phyloP scores from a whole-genome alignment of 1,139 yeast species.

The Candida albicans region DNA sequence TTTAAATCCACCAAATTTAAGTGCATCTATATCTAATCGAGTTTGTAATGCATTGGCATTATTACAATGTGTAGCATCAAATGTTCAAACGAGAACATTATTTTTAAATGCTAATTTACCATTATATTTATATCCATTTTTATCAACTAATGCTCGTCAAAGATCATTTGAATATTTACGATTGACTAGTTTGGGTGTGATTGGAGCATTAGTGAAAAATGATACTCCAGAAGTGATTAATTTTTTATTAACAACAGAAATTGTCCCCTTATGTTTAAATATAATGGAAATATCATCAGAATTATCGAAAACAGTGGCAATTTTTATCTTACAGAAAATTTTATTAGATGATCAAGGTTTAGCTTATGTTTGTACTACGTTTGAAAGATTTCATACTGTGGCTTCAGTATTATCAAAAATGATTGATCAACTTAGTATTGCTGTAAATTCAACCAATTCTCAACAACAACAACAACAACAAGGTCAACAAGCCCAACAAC shows the following conservation, averaged over 20 bases:
- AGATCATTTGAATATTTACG: conserved; percentile 92
- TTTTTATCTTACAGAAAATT: conserved; percentile 89
- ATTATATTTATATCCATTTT: conserved; percentile 85
- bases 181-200: conserved; percentile 90
- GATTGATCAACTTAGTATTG: conserved; percentile 70
- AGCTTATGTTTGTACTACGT: conserved; percentile 89
- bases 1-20: conserved; percentile 81
- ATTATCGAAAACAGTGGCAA: conserved; percentile 92
- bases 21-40: conserved; percentile 85
- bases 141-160: conserved; percentile 88
- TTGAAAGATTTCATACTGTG: conserved; percentile 92
- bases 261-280: conserved; percentile 88
- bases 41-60: conserved; percentile 95
- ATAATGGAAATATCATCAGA: conserved; percentile 97
- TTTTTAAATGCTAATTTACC: conserved; percentile 92
- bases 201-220: conserved; percentile 94
- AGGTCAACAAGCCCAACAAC: conserved; percentile 16
- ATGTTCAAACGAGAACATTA: conserved; percentile 80
- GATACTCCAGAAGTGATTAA: conserved; percentile 95
- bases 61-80: conserved; percentile 95
- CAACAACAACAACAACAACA: conserved; percentile 12
- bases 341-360: conserved; percentile 89
- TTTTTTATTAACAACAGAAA: conserved; percentile 87
- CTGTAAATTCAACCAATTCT: conserved; percentile 30
- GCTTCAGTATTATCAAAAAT: conserved; percentile 83